Conservation (phyloP, 805 yeast species). For the Dipodascus geniculatus region DNA sequence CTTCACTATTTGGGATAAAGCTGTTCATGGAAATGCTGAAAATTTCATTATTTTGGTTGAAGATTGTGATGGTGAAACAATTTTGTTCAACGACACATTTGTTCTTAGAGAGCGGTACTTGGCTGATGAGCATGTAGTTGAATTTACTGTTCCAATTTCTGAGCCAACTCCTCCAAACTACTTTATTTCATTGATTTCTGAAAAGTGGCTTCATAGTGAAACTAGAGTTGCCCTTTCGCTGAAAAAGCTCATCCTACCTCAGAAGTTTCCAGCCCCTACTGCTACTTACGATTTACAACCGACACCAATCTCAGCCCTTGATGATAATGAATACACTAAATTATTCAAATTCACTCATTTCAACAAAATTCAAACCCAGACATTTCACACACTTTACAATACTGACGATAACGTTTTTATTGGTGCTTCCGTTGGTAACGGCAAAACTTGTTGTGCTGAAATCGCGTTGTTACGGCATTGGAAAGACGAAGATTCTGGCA, state of each 20-base stretch:
- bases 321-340: constrained; percentile 33
- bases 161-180: constrained; percentile 59
- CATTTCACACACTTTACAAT: constrained; percentile 46
- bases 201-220: constrained; percentile 75
- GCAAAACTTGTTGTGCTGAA: constrained; percentile 62
- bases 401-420: constrained; percentile 49
- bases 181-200: constrained; percentile 62
- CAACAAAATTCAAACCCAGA: constrained; percentile 67
- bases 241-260: constrained; percentile 42
- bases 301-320: constrained; percentile 38
- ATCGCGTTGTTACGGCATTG: constrained; percentile 63
- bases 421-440: constrained; percentile 67
- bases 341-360: constrained; percentile 42
- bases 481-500: constrained; percentile 49
- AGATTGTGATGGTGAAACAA: constrained; percentile 69
- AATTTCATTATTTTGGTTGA: constrained; percentile 63
- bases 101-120: constrained; percentile 38
- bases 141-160: constrained; percentile 48
- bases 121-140: constrained; percentile 44
- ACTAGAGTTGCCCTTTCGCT: constrained; percentile 49
- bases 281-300: constrained; percentile 41
- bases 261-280: constrained; percentile 51
- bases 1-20: constrained; percentile 65
- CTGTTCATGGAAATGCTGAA: constrained; percentile 53
- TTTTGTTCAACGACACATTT: constrained; percentile 49